phyloP scores from a whole-genome alignment of 192 early-diverging fungal species.

The Coemansia sp. region DNA sequence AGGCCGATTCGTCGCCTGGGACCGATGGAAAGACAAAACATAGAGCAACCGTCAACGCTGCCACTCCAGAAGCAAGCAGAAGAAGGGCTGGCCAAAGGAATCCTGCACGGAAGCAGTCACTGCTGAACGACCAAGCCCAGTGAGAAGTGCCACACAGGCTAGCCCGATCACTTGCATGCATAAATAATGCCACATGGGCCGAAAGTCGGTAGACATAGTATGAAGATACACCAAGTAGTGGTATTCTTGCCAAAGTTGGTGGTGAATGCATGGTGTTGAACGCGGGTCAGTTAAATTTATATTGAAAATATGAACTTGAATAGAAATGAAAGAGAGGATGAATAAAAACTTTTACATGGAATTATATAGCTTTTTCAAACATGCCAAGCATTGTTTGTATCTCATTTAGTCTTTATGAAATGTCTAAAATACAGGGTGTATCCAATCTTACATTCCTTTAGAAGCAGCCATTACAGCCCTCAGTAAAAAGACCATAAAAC shows the following conservation, averaged over 20 bases:
- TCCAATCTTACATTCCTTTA: too few species aligned
- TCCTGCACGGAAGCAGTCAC: conserved; percentile 38
- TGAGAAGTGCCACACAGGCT: neutral
- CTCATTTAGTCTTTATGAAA: too few species aligned
- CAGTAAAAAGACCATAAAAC: too few species aligned
- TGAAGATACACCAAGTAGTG: neutral
- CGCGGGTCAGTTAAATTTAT: neutral
- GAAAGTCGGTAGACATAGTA: neutral
- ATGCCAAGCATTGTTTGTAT: too few species aligned
- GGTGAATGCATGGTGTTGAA: neutral
- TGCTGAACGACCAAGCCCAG: conserved; percentile 12
- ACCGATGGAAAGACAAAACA: neutral
- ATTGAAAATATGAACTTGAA: neutral
- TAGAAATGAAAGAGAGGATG: too few species aligned
- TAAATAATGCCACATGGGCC: neutral
- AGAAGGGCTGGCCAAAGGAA: conserved; percentile 23
- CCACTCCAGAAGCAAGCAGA: neutral
- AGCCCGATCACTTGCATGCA: neutral
- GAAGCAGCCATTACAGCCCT: too few species aligned
- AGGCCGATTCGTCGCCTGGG: neutral
- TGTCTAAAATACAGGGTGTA: too few species aligned
- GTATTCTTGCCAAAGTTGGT: neutral
- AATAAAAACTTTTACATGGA: too few species aligned
- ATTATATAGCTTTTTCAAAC: too few species aligned
- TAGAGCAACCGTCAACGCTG: neutral